Conservation (phyloP, 75 land plant species). For the Cryptomeria japonica region DNA sequence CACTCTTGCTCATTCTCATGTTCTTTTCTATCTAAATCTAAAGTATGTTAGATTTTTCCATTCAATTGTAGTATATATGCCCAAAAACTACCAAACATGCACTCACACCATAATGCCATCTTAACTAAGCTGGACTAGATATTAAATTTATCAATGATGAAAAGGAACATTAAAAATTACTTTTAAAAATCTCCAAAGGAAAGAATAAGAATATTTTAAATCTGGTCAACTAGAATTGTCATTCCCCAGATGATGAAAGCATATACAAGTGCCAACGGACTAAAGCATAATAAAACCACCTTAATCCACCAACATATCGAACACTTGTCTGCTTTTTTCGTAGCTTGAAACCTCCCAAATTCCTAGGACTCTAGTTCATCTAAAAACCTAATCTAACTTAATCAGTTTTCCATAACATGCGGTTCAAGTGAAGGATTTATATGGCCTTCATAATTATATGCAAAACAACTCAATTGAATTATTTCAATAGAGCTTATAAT, state of each 20-base stretch:
- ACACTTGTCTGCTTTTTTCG: neutral
- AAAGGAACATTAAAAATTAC: neutral
- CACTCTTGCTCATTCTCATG: neutral
- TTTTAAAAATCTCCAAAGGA: neutral
- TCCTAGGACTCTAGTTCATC: slow-evolving; percentile 10
- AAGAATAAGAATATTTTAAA: neutral
- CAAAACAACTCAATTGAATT: neutral
- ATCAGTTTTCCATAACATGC: slow-evolving; percentile 6
- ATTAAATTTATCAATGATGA: neutral
- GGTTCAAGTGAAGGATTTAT: neutral
- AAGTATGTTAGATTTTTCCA: neutral
- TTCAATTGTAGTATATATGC: neutral
- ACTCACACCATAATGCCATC: neutral
- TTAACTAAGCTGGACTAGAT: neutral
- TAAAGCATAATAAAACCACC: slow-evolving; percentile 13
- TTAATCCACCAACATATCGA: slow-evolving; percentile 15
- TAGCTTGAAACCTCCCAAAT: neutral
- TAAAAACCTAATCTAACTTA: slow-evolving; percentile 12
- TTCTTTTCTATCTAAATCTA: neutral
- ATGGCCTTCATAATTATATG: neutral
- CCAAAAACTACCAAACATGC: neutral
- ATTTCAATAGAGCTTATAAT: neutral
- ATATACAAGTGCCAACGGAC: slow-evolving; percentile 11
- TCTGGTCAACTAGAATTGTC: slow-evolving; percentile 19
- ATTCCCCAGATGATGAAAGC: slow-evolving; percentile 18